Evolutionary conservation across 2,329 filamentous ascomycete genomes (phyloP), one percentile per base, ranked within the genome.

Genomic region (Trichophyton simii): DNA sequence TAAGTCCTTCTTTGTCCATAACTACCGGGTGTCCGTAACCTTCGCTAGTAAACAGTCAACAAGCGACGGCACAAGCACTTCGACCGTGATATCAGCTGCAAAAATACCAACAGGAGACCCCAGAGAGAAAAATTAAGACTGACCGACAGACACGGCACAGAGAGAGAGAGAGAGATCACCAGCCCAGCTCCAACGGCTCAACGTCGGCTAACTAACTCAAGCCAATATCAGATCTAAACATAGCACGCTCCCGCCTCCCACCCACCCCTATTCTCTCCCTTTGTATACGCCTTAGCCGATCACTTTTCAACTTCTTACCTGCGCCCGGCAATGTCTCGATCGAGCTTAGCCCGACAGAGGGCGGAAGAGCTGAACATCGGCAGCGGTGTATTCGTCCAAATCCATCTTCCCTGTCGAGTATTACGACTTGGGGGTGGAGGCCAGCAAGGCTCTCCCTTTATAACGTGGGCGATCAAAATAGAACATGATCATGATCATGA

Each of bases 401-500:
- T n/a, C 13, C n/a, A 31, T 54, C 50, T 54, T 18, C 50, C 22
- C 50, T 31, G 13, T 28, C 22, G 22, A 52, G 13, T 18, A 28
- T 22, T 38, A 38, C 41, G 15, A 7, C 41, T 44, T 44, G 46
- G 46, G 9, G 9, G 3, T n/a, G 11, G 3, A 44, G 18, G 41
- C 15, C 15, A 44, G n/a, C 41, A 18, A 44, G 41, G 41, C 41
- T 44, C 6, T 15, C 6, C 41, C 15, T 44, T 44, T 4, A 48
- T 48, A 48, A 48, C 7, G 44, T 48, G 44, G 20, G 44, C 9
- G 44, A 48, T 48, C 44, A 48, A 48, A 48, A 48, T 54, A 54
- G 50, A 54, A 28, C 50, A 54, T 54, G 50, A 54, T 54, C 18
- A n/a, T 31, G 50, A 54, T 15, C 25, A 54, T 54, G 50, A 54